These are phyloP conservation scores for Cnidoscolus chayamansa DNA, from an alignment of 441 rosid genomes.

Conservation along the genomic window DNA sequence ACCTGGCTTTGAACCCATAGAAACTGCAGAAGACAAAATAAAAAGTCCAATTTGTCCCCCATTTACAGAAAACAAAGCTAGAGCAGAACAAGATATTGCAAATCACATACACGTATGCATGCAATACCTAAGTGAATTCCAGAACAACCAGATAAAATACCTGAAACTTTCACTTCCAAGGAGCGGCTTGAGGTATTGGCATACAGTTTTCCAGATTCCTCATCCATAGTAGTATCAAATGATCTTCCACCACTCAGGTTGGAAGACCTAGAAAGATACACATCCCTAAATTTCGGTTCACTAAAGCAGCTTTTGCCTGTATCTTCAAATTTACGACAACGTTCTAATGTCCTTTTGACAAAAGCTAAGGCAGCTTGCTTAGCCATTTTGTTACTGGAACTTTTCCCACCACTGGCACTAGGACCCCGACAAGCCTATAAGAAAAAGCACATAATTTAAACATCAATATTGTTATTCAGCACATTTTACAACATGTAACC, in stretches of 20 bases:
- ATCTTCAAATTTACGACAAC: slow-evolving; percentile 71
- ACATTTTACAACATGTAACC: background rate
- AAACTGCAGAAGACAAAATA: slow-evolving; percentile 49
- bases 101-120: background rate
- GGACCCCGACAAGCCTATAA: slow-evolving; percentile 66
- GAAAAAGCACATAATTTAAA: slow-evolving; percentile 23
- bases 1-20: slow-evolving; percentile 54
- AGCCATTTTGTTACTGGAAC: slow-evolving; percentile 72
- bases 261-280: slow-evolving; percentile 51
- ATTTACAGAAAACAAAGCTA: slow-evolving; percentile 8
- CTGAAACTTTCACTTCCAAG: slow-evolving; percentile 41
- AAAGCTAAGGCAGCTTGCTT: slow-evolving; percentile 83
- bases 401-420: slow-evolving; percentile 62
- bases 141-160: slow-evolving; percentile 29
- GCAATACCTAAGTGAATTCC: slow-evolving; percentile 7
- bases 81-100: background rate
- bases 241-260: slow-evolving; percentile 33
- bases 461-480: slow-evolving; percentile 7
- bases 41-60: slow-evolving; percentile 14
- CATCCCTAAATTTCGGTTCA: slow-evolving; percentile 64
- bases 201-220: slow-evolving; percentile 47
- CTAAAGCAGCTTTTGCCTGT: slow-evolving; percentile 83
- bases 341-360: slow-evolving; percentile 67
- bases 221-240: slow-evolving; percentile 39
- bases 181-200: slow-evolving; percentile 28